Percentiles rank a stretch among this genome's conserved stretches.
Conservation (phyloP, 345 rosid genomes). For the Salix brachista region DNA sequence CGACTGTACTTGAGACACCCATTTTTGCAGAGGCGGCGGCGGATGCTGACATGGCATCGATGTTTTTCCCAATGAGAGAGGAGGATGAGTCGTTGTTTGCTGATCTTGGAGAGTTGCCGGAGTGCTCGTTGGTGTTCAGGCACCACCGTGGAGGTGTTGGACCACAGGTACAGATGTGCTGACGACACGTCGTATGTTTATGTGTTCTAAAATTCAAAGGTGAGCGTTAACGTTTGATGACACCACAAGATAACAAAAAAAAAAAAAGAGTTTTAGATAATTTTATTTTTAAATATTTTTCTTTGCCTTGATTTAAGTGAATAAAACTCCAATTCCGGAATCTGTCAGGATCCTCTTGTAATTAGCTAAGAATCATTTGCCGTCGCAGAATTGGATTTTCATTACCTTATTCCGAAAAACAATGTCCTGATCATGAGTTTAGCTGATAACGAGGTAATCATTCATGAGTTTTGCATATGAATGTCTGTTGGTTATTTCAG, state of each 20-base stretch:
- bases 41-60: conserved; percentile 34
- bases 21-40: conserved; percentile 37
- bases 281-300: conserved; percentile 2
- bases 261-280: not conserved
- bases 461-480: not conserved
- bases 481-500: not conserved
- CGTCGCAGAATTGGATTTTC: conserved; percentile 16
- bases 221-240: not conserved
- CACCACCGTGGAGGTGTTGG: conserved; percentile 49
- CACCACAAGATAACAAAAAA: conserved; percentile 5
- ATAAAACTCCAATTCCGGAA: conserved; percentile 22
- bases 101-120: conserved; percentile 97
- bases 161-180: conserved; percentile 64
- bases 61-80: conserved; percentile 37
- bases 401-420: not conserved
- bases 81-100: conserved; percentile 93
- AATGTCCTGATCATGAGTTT: not conserved
- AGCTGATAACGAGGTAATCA: not conserved
- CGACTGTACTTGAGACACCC: conserved; percentile 63
- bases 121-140: conserved; percentile 76
- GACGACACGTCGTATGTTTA: conserved; percentile 13
- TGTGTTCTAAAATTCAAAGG: conserved; percentile 14
- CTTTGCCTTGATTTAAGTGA: conserved; percentile 35
- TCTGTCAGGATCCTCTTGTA: conserved; percentile 29
- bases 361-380: conserved; percentile 14